Evolutionary conservation across 1,284 basidiomycete genomes (phyloP), one percentile per base, ranked within the genome.

Genomic region (Austroboletus rostrupii): DNA sequence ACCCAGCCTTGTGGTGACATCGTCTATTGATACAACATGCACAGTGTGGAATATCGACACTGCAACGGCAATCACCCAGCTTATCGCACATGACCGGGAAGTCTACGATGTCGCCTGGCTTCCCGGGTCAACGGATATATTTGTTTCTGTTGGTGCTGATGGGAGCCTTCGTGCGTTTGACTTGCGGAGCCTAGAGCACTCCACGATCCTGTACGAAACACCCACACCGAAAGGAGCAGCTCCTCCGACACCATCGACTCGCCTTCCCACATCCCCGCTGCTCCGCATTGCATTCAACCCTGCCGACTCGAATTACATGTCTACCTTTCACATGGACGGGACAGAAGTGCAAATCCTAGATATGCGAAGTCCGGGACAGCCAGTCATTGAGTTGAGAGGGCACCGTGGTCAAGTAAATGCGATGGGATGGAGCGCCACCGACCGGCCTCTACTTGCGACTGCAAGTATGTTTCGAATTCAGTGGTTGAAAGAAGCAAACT

Each of bases 41-140:
- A 96, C 92, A 2, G 86, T 96, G 29, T 95, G 96, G 96, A 97
- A 99, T 67, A 92, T 99, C 64, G 92, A 97, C 59, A 94, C 92
- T 2, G 83, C 86, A 17, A 87, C 90, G n/a, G 96, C 97, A 14
- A 84, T 99, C 62, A 99, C 97, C 1, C 97, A 99, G 69, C 82
- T 95, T 58, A 96, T 96, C 66, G 97, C 97, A 0, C 97, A 99
- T 73, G 97, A 99, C 75, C 84, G 93, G 43, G 97, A 98, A 68
- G 97, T 99, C 7, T 95, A 94, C 70, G 92, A 96, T 64, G 92
- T 96, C 44, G 94, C 92, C 37, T 98, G 97, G 96, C 82, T 97
- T n/a, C 97, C 97, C 2, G 84, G 87, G n/a, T 96, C 92, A 12
- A 90, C 91, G 5, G 95, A 99, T 68, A 95, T 98, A 57, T 99